Conservation (phyloP, 345 rosid species). For the Litchi chinensis region DNA sequence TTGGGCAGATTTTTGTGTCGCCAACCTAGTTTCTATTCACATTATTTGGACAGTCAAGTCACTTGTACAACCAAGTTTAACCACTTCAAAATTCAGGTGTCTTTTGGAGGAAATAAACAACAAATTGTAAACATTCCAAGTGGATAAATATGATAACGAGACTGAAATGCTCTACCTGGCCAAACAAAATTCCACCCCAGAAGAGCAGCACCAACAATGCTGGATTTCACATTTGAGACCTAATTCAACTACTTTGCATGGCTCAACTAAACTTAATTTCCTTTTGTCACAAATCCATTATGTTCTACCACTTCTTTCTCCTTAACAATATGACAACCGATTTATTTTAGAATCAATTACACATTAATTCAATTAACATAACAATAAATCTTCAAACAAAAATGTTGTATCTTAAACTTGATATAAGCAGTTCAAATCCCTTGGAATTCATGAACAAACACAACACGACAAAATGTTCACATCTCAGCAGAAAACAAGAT, state of each 20-base stretch:
- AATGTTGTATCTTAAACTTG: no score
- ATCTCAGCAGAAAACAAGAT: no score
- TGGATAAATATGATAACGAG: neutral
- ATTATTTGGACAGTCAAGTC: no score
- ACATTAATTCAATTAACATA: no score
- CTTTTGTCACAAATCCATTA: neutral
- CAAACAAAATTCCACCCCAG: slow-evolving; percentile 76
- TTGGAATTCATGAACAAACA: no score
- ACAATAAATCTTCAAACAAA: no score
- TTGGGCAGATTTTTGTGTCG: no score
- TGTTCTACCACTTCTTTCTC: neutral
- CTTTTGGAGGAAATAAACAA: neutral
- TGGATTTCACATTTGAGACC: neutral
- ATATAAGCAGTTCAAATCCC: no score
- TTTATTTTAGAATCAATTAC: no score
- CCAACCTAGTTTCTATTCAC: no score
- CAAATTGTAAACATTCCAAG: neutral
- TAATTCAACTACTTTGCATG: neutral
- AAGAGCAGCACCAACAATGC: slow-evolving; percentile 86
- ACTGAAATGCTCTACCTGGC: slow-evolving; percentile 50
- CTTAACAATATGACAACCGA: neutral
- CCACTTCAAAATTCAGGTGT: slow-evolving; percentile 12
- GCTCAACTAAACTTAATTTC: neutral
- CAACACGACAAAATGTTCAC: no score
- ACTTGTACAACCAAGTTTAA: slow-evolving; percentile 51